Base-by-base conservation (phyloP, 2,329 filamentous ascomycete genomes). In the Fusarium tjaetaba region DNA sequence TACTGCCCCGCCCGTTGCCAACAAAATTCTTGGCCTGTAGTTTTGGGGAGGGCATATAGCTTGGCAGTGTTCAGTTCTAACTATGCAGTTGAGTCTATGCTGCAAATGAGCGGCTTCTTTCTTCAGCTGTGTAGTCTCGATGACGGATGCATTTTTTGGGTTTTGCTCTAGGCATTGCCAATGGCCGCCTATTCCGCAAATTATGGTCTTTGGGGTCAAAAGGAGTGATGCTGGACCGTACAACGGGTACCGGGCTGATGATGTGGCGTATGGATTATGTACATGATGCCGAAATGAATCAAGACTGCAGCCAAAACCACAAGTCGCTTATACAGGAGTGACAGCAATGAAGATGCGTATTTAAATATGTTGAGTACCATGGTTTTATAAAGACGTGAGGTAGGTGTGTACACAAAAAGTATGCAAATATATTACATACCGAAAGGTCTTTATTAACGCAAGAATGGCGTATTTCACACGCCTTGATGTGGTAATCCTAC, bases 271-370 rank as follows among this genome's bases (percentile, higher is more conserved):
- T 70, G 73, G 75, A 60, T 68, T 72, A 73, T 78, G 76, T 79
- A 79, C 65, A 74, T 76, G 73, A 79, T 76, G 74, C 73, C 76
- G 71, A 73, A 79, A 78, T 77, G 77, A 70, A 76, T 66, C 62
- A 76, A 79, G 60, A 75, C 68, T 74, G 74, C 63, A 72, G 48
- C 63, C 26, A 36, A 53, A 42, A 41, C 26, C 24, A 48, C 32
- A 58, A 42, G 38, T 22, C 49, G 46, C 38, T 16, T 28, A 34
- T 46, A 13, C 20, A 30, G 14, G 30, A 20, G 56, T 42, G 39
- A 68, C 36, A 32, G 20, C 9, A 62, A 26, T 18, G 20, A 24
- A 22, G 28, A 38, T 36, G 26, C 26, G 41, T 49, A 38, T 49
- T 16, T 22, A 14, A 49, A 36, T 28, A 28, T 45, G 42, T 36